phyloP scores from a whole-genome alignment of 2,329 filamentous ascomycete genomes.

The Aspergillus sp. region DNA sequence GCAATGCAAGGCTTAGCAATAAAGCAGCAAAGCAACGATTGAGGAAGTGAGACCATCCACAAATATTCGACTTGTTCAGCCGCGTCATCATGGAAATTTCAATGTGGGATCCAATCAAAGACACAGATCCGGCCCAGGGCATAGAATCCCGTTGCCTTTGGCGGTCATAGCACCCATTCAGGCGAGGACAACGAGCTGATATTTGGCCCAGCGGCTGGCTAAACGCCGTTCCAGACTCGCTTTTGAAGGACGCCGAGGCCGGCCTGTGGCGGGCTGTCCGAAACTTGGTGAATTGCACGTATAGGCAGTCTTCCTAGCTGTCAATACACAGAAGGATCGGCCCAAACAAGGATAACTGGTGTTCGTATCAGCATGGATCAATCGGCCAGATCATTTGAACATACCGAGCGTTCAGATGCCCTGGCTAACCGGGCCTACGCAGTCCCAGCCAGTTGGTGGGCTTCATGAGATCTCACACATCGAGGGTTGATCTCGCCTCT shows the following conservation, averaged over 20 bases:
- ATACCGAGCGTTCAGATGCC: neutral
- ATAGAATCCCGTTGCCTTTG: neutral
- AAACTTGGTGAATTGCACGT: neutral
- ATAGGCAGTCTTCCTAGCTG: neutral
- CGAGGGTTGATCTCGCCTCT: neutral
- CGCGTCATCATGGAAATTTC: neutral
- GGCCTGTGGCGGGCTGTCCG: neutral
- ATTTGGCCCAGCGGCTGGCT: neutral
- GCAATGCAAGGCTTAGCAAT: neutral
- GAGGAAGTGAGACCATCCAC: neutral
- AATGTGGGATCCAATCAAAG: neutral
- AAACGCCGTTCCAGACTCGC: constrained; percentile 1
- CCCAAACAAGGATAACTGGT: neutral
- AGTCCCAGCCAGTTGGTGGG: constrained; percentile 1
- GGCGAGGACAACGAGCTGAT: neutral
- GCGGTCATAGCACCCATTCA: constrained; percentile 10
- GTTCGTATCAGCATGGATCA: neutral
- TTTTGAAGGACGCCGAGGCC: neutral
- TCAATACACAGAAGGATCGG: neutral
- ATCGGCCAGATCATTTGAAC: neutral
- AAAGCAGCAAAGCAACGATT: neutral
- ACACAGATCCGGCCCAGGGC: neutral
- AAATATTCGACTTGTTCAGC: neutral
- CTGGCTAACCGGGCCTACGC: neutral
- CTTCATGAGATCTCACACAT: neutral